These are phyloP conservation scores for Coemansia sp. DNA, from an alignment of 192 early-diverging fungal genomes.

Conservation along the genomic window DNA sequence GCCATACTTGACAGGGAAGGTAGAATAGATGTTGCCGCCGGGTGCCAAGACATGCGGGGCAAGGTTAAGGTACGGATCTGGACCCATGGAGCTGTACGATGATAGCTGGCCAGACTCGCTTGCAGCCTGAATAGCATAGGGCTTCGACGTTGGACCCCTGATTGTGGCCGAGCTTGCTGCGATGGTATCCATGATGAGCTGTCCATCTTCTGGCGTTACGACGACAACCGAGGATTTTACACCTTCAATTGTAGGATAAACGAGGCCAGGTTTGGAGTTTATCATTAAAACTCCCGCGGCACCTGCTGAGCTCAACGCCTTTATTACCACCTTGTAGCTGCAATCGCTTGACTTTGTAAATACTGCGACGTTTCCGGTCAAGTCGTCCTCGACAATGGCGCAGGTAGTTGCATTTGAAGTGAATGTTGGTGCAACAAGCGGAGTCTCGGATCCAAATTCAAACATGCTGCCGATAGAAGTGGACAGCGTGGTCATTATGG, in stretches of 20 bases:
- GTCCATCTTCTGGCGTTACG: background rate
- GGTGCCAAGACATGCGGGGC: conserved; percentile 67
- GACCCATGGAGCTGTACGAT: conserved; percentile 67
- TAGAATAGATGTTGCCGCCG: conserved; percentile 71
- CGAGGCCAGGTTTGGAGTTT: background rate
- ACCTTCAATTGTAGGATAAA: background rate
- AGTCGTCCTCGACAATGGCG: background rate
- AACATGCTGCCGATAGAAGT: conserved; percentile 17
- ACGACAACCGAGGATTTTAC: background rate
- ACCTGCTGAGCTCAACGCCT: background rate
- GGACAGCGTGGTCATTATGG: conserved; percentile 1
- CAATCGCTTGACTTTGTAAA: background rate
- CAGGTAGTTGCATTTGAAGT: background rate
- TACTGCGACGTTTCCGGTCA: background rate
- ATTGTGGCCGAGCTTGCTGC: background rate
- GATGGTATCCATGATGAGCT: background rate
- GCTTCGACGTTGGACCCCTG: background rate
- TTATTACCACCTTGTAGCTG: background rate
- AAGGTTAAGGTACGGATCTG: conserved; percentile 63
- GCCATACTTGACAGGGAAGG: conserved; percentile 54
- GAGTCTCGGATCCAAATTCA: conserved; percentile 13
- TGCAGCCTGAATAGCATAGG: background rate
- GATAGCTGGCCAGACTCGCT: conserved; percentile 54
- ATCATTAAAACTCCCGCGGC: background rate
- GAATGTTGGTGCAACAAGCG: conserved; percentile 7